phyloP scores from a whole-genome alignment of 2,329 filamentous ascomycete species.

The Colletotrichum sp. region DNA sequence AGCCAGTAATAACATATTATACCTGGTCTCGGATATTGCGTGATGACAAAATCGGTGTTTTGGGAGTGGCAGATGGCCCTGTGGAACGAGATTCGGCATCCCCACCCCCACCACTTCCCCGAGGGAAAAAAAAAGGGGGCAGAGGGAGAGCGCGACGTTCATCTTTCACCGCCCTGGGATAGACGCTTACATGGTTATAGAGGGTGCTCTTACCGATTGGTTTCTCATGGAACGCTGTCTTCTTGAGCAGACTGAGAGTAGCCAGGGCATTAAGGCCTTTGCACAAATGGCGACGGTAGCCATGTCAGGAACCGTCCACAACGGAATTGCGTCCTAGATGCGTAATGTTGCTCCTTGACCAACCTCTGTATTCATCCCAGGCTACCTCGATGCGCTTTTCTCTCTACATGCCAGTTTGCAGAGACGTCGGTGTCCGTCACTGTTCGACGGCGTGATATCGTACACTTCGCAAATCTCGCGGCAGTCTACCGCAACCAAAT shows the following conservation, averaged over 20 bases:
- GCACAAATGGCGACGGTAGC: neutral
- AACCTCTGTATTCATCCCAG: neutral
- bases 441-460: neutral
- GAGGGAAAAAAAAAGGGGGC: neutral
- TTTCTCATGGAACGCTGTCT: rapidly evolving
- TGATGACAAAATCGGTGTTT: rapidly evolving
- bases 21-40: neutral
- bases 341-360: neutral
- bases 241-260: rapidly evolving
- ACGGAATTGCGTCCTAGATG: neutral
- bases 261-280: rapidly evolving
- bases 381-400: neutral
- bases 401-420: neutral
- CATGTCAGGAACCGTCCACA: rapidly evolving
- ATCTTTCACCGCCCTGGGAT: neutral
- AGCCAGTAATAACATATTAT: neutral
- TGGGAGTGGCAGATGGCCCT: rapidly evolving
- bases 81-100: neutral
- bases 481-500: neutral
- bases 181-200: neutral
- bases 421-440: neutral
- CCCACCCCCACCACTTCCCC: neutral
- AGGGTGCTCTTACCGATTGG: rapidly evolving
- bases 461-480: neutral
- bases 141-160: neutral